These are phyloP conservation scores for Rubus parviflorus DNA, from an alignment of 306 rosid species.

Conservation along the genomic window DNA sequence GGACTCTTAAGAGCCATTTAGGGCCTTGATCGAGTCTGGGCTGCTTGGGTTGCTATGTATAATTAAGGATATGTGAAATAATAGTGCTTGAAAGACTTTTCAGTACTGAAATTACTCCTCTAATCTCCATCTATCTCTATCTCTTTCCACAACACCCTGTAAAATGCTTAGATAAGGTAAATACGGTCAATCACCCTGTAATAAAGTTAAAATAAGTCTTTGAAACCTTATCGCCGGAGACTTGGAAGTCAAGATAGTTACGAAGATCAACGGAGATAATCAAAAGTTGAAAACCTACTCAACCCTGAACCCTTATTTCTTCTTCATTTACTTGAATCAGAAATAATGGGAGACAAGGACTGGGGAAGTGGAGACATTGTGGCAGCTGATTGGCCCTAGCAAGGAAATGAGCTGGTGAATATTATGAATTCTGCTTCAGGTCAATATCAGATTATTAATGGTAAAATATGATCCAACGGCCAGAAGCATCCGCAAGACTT, in stretches of 20 bases:
- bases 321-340: background rate
- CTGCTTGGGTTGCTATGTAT: background rate
- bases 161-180: too few species aligned
- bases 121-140: background rate
- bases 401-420: background rate
- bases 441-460: background rate
- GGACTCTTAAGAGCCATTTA: background rate
- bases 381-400: background rate
- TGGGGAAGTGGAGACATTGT: background rate
- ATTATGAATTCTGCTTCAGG: background rate
- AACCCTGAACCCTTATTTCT: background rate
- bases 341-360: background rate
- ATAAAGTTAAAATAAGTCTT: too few species aligned
- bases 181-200: too few species aligned
- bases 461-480: conserved; percentile 1
- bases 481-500: background rate
- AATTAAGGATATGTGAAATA: background rate
- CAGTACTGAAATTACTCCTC: background rate
- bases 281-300: background rate
- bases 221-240: background rate
- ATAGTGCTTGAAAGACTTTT: conserved; percentile 3
- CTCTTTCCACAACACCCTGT: too few species aligned
- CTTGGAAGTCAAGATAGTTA: background rate
- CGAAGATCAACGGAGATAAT: background rate
- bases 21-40: conserved; percentile 1